Percentiles rank a stretch among this genome's conserved stretches.
Evolutionary conservation across 106 monocot species (phyloP).

Genomic region (Dactylorhiza incarnata): DNA sequence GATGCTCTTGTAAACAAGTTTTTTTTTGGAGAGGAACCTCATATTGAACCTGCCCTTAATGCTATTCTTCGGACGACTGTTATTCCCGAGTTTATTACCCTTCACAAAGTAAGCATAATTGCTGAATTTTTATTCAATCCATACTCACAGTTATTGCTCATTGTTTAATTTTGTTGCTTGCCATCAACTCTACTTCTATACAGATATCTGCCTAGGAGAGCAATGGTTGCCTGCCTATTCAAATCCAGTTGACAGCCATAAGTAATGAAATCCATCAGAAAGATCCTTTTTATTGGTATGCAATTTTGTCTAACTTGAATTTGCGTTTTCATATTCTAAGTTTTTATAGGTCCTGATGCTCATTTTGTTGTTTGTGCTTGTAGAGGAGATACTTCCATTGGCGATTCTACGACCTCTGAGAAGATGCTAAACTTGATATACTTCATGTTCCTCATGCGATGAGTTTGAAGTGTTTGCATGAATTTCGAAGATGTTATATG

Average conservation of each 20-base stretch:
- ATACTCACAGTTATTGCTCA: not conserved
- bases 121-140: not conserved
- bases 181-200: constrained; percentile 5
- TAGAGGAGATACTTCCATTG: constrained; percentile 26
- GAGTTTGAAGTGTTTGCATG: constrained; percentile 5
- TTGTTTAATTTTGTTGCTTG: not conserved
- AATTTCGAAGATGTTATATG: not conserved
- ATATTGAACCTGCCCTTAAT: constrained; percentile 78
- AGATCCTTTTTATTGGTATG: constrained; percentile 76
- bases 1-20: constrained; percentile 52
- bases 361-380: constrained; percentile 5
- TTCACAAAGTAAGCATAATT: constrained; percentile 37
- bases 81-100: constrained; percentile 70
- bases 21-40: constrained; percentile 87
- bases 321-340: not conserved
- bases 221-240: constrained; percentile 64
- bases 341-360: not conserved
- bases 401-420: constrained; percentile 44
- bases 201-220: constrained; percentile 74
- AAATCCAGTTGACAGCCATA: constrained; percentile 60
- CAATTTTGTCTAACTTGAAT: not conserved
- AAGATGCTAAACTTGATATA: constrained; percentile 77
- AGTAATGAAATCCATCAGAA: constrained; percentile 74
- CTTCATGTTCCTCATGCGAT: constrained; percentile 87
- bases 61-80: constrained; percentile 67